These are phyloP conservation scores for Tinospora cordifolia DNA, from an alignment of 164 flowering plant genomes.

Conservation along the genomic window DNA sequence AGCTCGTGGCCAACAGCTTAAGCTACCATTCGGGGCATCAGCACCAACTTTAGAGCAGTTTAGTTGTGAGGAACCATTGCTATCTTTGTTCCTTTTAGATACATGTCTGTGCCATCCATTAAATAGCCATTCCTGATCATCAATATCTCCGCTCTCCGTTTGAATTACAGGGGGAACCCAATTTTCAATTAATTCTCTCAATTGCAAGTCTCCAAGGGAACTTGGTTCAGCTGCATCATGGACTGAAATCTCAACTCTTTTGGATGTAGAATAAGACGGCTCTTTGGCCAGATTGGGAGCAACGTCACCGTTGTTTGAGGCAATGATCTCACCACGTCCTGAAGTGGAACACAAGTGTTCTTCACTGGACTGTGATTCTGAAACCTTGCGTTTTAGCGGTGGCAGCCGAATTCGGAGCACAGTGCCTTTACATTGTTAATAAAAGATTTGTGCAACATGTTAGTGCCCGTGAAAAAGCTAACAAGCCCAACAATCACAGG, in stretches of 20 bases:
- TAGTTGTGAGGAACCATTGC: slow-evolving; percentile 2
- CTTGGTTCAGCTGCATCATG: slow-evolving; percentile 1
- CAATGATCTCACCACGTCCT: slow-evolving; percentile 1
- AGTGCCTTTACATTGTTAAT: slow-evolving; percentile 27
- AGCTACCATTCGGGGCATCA: slow-evolving; percentile 1
- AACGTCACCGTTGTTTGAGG: not conserved
- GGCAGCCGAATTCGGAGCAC: slow-evolving; percentile 34
- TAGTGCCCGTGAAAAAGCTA: slow-evolving; percentile 14
- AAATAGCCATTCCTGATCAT: slow-evolving; percentile 42
- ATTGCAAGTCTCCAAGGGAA: slow-evolving; percentile 3
- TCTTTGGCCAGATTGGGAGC: not conserved
- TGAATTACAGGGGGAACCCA: slow-evolving; percentile 25
- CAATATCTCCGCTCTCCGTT: slow-evolving; percentile 6
- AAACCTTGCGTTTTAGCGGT: slow-evolving; percentile 25
- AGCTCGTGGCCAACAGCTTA: slow-evolving; percentile 28
- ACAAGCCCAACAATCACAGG: slow-evolving; percentile 12
- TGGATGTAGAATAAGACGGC: slow-evolving; percentile 7
- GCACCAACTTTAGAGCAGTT: slow-evolving; percentile 6
- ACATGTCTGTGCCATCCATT: not conserved
- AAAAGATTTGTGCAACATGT: not conserved
- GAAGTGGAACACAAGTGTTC: slow-evolving; percentile 15
- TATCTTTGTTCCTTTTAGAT: slow-evolving; percentile 19
- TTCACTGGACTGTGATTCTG: slow-evolving; percentile 5
- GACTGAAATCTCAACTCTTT: slow-evolving; percentile 11
- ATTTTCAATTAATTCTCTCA: slow-evolving; percentile 18